These are phyloP conservation scores for Gentiana dahurica DNA, from an alignment of 257 asterid genomes.

Conservation along the genomic window DNA sequence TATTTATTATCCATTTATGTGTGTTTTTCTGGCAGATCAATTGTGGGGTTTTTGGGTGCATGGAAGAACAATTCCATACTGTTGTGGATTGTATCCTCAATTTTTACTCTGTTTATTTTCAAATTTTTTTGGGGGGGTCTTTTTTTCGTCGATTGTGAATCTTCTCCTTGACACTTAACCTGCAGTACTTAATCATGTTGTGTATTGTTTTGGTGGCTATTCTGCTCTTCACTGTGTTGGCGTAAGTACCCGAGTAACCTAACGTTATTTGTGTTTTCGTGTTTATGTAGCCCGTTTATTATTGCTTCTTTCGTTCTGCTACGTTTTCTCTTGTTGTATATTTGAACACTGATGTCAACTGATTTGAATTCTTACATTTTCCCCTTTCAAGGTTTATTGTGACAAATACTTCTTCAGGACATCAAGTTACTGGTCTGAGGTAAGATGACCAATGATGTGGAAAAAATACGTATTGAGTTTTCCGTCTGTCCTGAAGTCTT, in stretches of 20 bases:
- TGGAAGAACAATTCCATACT: slow-evolving; percentile 64
- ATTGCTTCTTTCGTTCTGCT: too few relatives aligned
- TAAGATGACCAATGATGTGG: slow-evolving; percentile 13
- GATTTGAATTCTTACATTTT: not conserved
- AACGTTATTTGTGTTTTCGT: too few relatives aligned
- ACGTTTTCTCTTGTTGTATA: not conserved
- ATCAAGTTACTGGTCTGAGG: slow-evolving; percentile 66
- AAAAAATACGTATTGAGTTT: not conserved
- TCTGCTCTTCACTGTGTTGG: slow-evolving; percentile 84
- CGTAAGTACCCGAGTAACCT: slow-evolving; percentile 45
- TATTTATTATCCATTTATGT: slow-evolving; percentile 4
- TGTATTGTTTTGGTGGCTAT: slow-evolving; percentile 76
- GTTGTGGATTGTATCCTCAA: slow-evolving; percentile 89
- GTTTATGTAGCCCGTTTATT: too few relatives aligned
- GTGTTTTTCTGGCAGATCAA: slow-evolving; percentile 39
- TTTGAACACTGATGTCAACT: slow-evolving; percentile 1
- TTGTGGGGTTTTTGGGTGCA: slow-evolving; percentile 77
- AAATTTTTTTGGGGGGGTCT: slow-evolving; percentile 2
- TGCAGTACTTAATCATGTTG: slow-evolving; percentile 70
- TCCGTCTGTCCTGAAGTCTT: not conserved
- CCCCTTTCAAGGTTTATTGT: slow-evolving; percentile 58
- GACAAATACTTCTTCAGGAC: slow-evolving; percentile 88
- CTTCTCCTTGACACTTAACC: slow-evolving; percentile 36
- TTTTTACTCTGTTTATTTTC: not conserved
- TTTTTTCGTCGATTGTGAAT: slow-evolving; percentile 8